phyloP scores from a whole-genome alignment of 139 green algal genomes.

The Micromonas commoda region DNA sequence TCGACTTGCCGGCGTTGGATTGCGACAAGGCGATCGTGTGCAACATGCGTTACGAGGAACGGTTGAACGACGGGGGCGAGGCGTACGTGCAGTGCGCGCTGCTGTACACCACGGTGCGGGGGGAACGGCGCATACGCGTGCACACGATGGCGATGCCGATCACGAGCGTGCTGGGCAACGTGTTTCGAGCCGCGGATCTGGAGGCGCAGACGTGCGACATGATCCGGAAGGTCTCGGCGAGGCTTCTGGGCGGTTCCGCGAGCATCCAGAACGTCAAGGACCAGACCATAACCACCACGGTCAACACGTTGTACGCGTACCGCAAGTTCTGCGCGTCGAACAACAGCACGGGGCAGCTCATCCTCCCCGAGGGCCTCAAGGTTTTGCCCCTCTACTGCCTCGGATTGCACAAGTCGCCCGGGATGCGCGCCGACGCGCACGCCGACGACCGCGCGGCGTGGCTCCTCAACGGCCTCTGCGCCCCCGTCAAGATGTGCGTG shows the following conservation, averaged over 20 bases:
- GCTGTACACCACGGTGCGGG: slow-evolving; percentile 86
- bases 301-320: slow-evolving; percentile 43
- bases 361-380: slow-evolving; percentile 66
- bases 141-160: slow-evolving; percentile 86
- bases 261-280: background rate
- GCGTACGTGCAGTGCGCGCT: slow-evolving; percentile 89
- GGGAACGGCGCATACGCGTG: slow-evolving; percentile 84
- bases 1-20: slow-evolving; percentile 88
- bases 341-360: slow-evolving; percentile 40
- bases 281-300: background rate
- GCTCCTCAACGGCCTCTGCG: slow-evolving; percentile 53
- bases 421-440: slow-evolving; percentile 6
- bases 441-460: slow-evolving; percentile 65
- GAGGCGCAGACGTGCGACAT: slow-evolving; percentile 46
- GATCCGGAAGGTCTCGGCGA: slow-evolving; percentile 24
- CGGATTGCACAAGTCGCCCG: slow-evolving; percentile 35
- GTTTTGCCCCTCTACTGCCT: slow-evolving; percentile 74
- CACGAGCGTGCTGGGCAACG: slow-evolving; percentile 66
- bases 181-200: slow-evolving; percentile 74
- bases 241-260: background rate
- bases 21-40: slow-evolving; percentile 71
- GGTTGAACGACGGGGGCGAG: slow-evolving; percentile 51
- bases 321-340: slow-evolving; percentile 47
- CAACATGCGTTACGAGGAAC: slow-evolving; percentile 80
- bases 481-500: slow-evolving; percentile 46